Base-by-base conservation (phyloP, 129 eudicot genomes). In the Silybum marianum region DNA sequence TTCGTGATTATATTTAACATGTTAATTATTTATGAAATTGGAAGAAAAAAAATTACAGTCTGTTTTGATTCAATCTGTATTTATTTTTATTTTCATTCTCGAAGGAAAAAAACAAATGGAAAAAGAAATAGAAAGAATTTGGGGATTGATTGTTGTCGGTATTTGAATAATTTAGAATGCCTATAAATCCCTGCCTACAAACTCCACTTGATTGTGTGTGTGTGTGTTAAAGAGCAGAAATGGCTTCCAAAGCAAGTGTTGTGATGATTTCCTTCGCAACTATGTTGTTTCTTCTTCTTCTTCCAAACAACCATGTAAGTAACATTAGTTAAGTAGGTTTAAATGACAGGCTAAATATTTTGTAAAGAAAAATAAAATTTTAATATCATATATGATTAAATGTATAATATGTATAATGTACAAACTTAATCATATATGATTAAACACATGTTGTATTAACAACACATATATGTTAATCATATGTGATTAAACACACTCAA, bases 301-400 rank as follows among this genome's bases (percentile, higher is more conserved):
- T 84, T 38, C 84, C 71, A 68, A 46, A 54, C 77, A 74, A 76
- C 82, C 79, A 85, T 85, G 88, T 81, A 42, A 85, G 88, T 69
- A 71, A 80, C 70, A 58, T 26, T 11, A 51, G 14, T 13, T 25
- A 38, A 0, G 42, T 7, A 38, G 9, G 36, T 32, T 32, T 32
- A 32, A 32, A 30, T 30, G 34, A 32, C 1, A 38, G 42, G 2
- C 2, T 6, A 38, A 38, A 38, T 1, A 39, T 7, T 39, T 39
- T 39, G 44, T 32, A 32, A 32, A 1, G 0, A 32, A 4, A 8
- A 0, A 11, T 7, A 1, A 39, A 39, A 1, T 39, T 1, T 39
- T 2, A 39, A 39, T 39, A 39, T 39, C 44, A 0, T 39, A 39
- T 39, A 39, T 39, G 44, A 39, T 39, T 39, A 7, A 39, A 7